Conservation (phyloP, 176 grass and related monocot genomes). For the Tillandsia fasciculata region DNA sequence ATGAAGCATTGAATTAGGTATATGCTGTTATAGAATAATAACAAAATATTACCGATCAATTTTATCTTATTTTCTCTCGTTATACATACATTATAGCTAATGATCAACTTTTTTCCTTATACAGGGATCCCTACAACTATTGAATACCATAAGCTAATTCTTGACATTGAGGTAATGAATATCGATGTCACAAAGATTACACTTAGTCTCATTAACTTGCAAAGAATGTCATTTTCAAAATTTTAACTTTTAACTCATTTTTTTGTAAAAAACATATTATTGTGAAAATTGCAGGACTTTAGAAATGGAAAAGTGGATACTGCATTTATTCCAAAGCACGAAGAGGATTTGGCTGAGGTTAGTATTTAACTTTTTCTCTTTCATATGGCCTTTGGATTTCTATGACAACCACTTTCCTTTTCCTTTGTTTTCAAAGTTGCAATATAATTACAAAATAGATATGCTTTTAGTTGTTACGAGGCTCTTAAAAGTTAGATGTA, state of each 20-base stretch:
- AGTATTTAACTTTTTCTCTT: constrained; percentile 18
- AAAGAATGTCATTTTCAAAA: background rate
- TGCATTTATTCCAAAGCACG: constrained; percentile 48
- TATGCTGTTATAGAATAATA: background rate
- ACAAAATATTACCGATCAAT: background rate
- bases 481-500: no score
- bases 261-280: background rate
- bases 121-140: constrained; percentile 50
- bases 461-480: no score
- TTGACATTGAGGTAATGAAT: constrained; percentile 24
- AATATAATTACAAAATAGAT: no score
- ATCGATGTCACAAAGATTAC: background rate
- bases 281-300: constrained; percentile 30
- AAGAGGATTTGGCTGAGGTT: constrained; percentile 35
- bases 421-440: no score
- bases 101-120: constrained; percentile 5
- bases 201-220: no score
- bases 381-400: no score
- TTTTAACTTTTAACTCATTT: background rate
- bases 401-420: no score
- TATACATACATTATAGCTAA: background rate
- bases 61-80: background rate
- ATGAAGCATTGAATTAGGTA: background rate
- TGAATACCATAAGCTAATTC: constrained; percentile 49
- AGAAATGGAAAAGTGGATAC: constrained; percentile 44